phyloP scores from a whole-genome alignment of 768 basidiomycete genomes.

The Erythrobasidium yunnanense region DNA sequence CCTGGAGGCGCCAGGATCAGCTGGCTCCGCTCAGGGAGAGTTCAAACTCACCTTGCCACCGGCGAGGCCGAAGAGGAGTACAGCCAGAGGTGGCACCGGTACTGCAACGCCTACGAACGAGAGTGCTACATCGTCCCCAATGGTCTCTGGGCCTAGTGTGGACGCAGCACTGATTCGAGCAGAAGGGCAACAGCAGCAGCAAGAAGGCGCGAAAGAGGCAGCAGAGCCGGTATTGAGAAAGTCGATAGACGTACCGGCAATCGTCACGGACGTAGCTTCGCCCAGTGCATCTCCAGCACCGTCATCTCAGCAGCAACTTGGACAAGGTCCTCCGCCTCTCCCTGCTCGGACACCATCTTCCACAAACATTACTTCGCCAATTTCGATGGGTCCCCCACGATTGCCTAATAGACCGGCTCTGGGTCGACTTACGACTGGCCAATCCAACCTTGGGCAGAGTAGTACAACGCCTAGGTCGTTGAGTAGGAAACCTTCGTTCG shows the following conservation, averaged over 20 bases:
- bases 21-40: background rate
- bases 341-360: background rate
- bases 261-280: no score
- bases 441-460: no score
- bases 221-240: no score
- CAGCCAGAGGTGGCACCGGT: background rate
- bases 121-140: background rate
- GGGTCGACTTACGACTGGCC: background rate
- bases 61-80: background rate
- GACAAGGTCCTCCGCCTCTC: background rate
- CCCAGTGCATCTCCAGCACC: no score
- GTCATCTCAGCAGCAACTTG: no score
- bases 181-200: no score
- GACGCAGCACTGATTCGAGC: no score
- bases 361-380: background rate
- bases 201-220: no score
- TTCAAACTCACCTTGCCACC: background rate
- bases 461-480: no score
- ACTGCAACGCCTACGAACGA: background rate
- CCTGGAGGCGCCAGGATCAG: background rate
- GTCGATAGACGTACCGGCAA: no score
- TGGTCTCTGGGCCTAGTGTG: background rate
- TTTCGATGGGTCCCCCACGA: background rate
- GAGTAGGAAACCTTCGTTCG: constrained; percentile 32
- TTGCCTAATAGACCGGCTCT: background rate